Percentiles rank a stretch among this genome's conserved stretches.
Conservation (phyloP, 805 yeast genomes). For the Ogataea populi-albae region DNA sequence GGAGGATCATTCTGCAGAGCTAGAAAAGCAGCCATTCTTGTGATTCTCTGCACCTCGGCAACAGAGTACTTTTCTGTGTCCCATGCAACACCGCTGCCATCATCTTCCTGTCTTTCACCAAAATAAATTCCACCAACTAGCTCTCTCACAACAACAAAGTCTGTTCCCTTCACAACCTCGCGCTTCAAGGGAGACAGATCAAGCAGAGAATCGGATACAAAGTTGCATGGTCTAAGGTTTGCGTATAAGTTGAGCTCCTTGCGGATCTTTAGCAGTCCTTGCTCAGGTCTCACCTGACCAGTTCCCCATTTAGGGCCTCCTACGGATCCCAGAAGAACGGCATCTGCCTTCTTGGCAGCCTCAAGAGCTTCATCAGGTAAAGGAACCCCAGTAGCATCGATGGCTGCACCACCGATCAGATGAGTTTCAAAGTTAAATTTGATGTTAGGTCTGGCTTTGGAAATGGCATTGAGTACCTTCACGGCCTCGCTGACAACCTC, state of each 20-base stretch:
- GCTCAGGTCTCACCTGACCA: constrained; percentile 94
- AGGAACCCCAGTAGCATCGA: constrained; percentile 94
- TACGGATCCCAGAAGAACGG: constrained; percentile 95
- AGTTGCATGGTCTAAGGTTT: constrained; percentile 94
- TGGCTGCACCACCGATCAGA: constrained; percentile 97
- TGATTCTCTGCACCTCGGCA: constrained; percentile 89
- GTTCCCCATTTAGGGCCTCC: constrained; percentile 99
- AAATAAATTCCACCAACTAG: constrained; percentile 97
- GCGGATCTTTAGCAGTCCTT: constrained; percentile 89
- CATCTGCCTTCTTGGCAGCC: constrained; percentile 85
- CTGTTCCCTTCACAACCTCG: constrained; percentile 84
- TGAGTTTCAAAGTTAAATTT: constrained; percentile 78
- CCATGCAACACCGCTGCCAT: constrained; percentile 80
- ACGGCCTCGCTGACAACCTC: constrained; percentile 89
- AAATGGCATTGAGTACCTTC: constrained; percentile 82
- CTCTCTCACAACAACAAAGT: constrained; percentile 92
- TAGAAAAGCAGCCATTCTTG: constrained; percentile 97
- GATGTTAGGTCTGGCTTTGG: constrained; percentile 50
- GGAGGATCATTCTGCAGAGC: constrained; percentile 95
- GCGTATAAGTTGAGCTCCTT: constrained; percentile 94
- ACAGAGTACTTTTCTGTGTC: constrained; percentile 93
- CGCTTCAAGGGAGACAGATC: constrained; percentile 85
- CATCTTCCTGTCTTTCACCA: constrained; percentile 93
- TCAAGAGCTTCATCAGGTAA: constrained; percentile 79
- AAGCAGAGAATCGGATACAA: constrained; percentile 78